These are phyloP conservation scores for Populus alba DNA, from an alignment of 345 rosid species.

Conservation along the genomic window DNA sequence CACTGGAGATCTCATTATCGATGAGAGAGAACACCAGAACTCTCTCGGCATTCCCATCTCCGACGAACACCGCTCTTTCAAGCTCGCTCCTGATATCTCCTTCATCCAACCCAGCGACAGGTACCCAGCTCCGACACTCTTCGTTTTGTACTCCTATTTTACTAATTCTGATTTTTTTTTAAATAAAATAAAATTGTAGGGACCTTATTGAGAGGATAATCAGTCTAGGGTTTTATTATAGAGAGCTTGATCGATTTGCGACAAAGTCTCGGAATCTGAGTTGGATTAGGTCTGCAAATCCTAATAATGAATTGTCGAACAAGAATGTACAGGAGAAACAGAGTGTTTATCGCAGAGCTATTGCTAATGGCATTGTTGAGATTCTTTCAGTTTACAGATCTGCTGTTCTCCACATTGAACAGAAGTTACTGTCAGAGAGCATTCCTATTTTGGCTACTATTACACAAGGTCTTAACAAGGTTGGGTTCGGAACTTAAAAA, in stretches of 20 bases:
- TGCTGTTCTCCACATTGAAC: conserved; percentile 89
- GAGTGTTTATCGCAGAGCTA: conserved; percentile 78
- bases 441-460: conserved; percentile 77
- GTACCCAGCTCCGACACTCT: conserved; percentile 19
- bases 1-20: conserved; percentile 90
- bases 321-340: conserved; percentile 30
- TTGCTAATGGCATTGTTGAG: conserved; percentile 93
- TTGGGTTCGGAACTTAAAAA: conserved; percentile 13
- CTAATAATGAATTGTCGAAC: conserved; percentile 43
- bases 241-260: conserved; percentile 86
- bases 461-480: conserved; percentile 94
- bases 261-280: conserved; percentile 72
- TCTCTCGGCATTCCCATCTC: conserved; percentile 55
- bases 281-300: conserved; percentile 63
- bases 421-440: conserved; percentile 70
- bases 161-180: background rate
- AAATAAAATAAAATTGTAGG: conserved; percentile 33
- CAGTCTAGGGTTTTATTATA: conserved; percentile 78
- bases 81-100: conserved; percentile 89
- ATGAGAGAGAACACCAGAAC: conserved; percentile 69
- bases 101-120: conserved; percentile 82
- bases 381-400: conserved; percentile 78
- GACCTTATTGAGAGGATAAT: conserved; percentile 83
- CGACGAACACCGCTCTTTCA: conserved; percentile 65
- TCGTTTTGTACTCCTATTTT: background rate